These are phyloP conservation scores for Syzygium oleosum DNA, from an alignment of 345 rosid genomes.

Conservation along the genomic window DNA sequence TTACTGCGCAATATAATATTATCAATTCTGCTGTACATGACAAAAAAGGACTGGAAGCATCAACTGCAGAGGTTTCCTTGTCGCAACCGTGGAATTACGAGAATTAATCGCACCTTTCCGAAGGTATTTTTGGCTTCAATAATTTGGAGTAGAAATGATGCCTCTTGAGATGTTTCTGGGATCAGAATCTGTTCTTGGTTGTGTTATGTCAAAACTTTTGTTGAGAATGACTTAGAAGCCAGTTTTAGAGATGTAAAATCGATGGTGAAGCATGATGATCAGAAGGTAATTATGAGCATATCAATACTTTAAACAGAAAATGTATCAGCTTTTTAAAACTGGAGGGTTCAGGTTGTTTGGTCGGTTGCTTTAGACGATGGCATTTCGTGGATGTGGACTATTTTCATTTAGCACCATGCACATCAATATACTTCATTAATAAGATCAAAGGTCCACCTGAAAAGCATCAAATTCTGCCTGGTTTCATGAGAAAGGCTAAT, in stretches of 20 bases:
- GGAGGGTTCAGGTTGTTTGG: background rate
- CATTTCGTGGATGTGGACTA: background rate
- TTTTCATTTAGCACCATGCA: background rate
- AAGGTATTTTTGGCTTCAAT: background rate
- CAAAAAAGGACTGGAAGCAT: conserved; percentile 55
- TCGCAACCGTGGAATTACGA: conserved; percentile 81
- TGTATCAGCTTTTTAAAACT: background rate
- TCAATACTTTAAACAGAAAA: background rate
- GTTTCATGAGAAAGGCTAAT: background rate
- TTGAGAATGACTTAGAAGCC: background rate
- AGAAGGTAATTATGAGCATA: background rate
- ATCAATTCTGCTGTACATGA: conserved; percentile 63
- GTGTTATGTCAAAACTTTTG: background rate
- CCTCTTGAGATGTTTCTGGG: background rate
- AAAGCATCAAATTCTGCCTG: background rate
- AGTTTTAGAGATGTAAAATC: background rate
- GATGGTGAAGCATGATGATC: background rate
- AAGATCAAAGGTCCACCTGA: background rate
- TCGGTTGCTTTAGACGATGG: background rate
- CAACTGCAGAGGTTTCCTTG: conserved; percentile 52
- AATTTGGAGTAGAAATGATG: background rate
- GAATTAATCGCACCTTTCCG: conserved; percentile 10
- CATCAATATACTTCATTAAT: background rate
- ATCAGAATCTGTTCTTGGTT: background rate
- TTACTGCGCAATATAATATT: conserved; percentile 54